A percentile compares a stretch with the other conserved stretches of the same genome.
phyloP scores from a whole-genome alignment of 1,284 basidiomycete genomes.

The Thelephora terrestris region DNA sequence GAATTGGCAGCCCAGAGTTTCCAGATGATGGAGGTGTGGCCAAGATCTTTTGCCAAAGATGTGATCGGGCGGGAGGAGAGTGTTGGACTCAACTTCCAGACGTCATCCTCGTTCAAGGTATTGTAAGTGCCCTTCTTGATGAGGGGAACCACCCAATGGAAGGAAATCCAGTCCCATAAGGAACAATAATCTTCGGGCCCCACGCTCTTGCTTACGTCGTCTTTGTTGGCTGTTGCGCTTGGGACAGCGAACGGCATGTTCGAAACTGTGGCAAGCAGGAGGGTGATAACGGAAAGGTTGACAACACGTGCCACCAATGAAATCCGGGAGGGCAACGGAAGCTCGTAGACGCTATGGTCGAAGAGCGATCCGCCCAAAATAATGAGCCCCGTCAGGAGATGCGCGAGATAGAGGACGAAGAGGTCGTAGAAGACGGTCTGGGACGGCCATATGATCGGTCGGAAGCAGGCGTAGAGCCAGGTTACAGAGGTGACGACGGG shows the following conservation, averaged over 20 bases:
- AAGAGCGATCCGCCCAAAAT: slow-evolving; percentile 40
- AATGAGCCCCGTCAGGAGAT: slow-evolving; percentile 32
- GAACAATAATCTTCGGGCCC: slow-evolving; percentile 70
- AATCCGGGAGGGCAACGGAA: slow-evolving; percentile 26
- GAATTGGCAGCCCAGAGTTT: slow-evolving; percentile 61
- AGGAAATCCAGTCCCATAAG: slow-evolving; percentile 71
- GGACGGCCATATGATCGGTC: slow-evolving; percentile 29
- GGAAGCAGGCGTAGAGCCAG: slow-evolving; percentile 48
- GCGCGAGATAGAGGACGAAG: slow-evolving; percentile 37
- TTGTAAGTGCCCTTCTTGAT: slow-evolving; percentile 48
- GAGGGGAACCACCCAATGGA: slow-evolving; percentile 68
- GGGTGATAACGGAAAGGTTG: slow-evolving; percentile 32
- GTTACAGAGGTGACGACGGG: slow-evolving; percentile 34
- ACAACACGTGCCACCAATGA: slow-evolving; percentile 24
- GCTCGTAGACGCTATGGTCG: slow-evolving; percentile 28
- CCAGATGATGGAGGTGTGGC: slow-evolving; percentile 43
- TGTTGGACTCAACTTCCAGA: slow-evolving; percentile 62
- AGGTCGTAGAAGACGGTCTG: slow-evolving; percentile 43
- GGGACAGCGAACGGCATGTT: slow-evolving; percentile 52
- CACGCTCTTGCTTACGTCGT: slow-evolving; percentile 42
- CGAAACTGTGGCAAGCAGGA: slow-evolving; percentile 35
- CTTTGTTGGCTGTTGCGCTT: slow-evolving; percentile 32
- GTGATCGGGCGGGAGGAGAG: slow-evolving; percentile 60
- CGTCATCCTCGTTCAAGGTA: slow-evolving; percentile 60
- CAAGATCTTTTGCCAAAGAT: slow-evolving; percentile 41